A percentile compares a stretch with the other conserved stretches of the same genome.
phyloP scores from a whole-genome alignment of 208 protist species.

The Blechomonas ayalai region DNA sequence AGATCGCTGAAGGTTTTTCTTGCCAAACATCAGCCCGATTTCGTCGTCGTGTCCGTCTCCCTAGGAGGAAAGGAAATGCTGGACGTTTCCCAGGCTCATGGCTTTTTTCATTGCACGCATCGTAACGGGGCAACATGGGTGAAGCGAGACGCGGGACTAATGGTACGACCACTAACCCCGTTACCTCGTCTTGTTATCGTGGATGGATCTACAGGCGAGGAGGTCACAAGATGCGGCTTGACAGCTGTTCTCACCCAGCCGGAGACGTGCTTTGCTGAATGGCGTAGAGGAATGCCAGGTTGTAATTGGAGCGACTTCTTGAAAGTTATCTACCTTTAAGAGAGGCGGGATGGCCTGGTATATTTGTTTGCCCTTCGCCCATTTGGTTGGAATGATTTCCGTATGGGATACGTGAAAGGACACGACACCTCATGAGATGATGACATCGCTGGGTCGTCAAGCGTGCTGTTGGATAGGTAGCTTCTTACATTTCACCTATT shows the following conservation, averaged over 20 bases:
- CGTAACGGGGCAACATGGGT: slow-evolving; percentile 71
- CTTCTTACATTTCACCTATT: no score
- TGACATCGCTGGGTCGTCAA: no score
- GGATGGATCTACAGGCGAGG: slow-evolving; percentile 46
- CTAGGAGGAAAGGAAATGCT: slow-evolving; percentile 59
- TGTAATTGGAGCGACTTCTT: slow-evolving; percentile 28
- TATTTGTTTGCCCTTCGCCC: no score
- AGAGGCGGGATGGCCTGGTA: neutral
- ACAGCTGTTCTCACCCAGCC: slow-evolving; percentile 54
- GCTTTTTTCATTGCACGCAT: slow-evolving; percentile 78
- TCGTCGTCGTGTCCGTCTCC: slow-evolving; percentile 68
- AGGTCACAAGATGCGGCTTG: slow-evolving; percentile 56
- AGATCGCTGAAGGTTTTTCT: slow-evolving; percentile 36
- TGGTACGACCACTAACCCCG: slow-evolving; percentile 29
- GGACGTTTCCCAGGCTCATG: slow-evolving; percentile 48
- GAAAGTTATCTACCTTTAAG: slow-evolving; percentile 20
- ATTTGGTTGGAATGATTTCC: no score
- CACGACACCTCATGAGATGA: no score
- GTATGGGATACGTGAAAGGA: no score
- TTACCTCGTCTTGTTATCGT: slow-evolving; percentile 63
- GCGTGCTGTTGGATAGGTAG: no score
- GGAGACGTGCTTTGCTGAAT: slow-evolving; percentile 59
- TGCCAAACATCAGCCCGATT: slow-evolving; percentile 44
- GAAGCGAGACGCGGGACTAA: slow-evolving; percentile 49
- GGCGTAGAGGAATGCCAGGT: slow-evolving; percentile 31